Conservation (phyloP, 768 basidiomycete species). For the Panellus pusillus region DNA sequence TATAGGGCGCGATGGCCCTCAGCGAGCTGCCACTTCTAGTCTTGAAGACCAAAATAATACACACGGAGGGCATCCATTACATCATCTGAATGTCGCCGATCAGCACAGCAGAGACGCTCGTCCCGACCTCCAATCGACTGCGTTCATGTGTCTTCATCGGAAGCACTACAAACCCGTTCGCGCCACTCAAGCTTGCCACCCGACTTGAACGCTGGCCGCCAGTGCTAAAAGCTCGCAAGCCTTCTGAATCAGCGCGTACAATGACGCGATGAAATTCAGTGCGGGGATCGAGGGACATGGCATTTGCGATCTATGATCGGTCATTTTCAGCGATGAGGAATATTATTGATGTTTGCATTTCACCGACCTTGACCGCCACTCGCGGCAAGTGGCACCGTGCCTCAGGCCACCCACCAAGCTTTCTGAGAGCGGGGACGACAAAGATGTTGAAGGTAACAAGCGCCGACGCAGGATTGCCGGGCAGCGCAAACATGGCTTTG, state of each 20-base stretch:
- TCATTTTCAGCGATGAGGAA: conserved; percentile 1
- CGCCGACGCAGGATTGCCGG: conserved; percentile 88
- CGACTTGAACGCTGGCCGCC: conserved; percentile 87
- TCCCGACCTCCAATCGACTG: conserved; percentile 49
- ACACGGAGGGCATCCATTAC: too few species aligned
- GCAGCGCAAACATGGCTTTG: conserved; percentile 80
- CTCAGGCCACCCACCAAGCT: conserved; percentile 66
- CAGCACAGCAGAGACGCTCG: conserved; percentile 57
- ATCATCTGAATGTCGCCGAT: conserved; percentile 67
- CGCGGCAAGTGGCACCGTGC: conserved; percentile 57
- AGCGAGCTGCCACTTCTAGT: too few species aligned
- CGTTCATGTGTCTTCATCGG: conserved; percentile 44
- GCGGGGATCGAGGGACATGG: conserved; percentile 70
- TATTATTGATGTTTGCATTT: too few species aligned
- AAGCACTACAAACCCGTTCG: conserved; percentile 76
- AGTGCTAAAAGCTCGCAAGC: conserved; percentile 71
- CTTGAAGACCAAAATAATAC: too few species aligned
- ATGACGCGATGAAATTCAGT: conserved; percentile 83
- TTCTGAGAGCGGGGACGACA: conserved; percentile 77
- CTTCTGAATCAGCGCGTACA: conserved; percentile 45
- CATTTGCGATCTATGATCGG: conserved; percentile 47
- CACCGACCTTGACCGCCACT: conserved; percentile 63
- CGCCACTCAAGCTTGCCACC: conserved; percentile 75
- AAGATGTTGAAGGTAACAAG: conserved; percentile 85
- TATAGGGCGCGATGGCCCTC: too few species aligned